Percentiles rank a stretch among this genome's conserved stretches.
These are phyloP conservation scores for Meyerozyma smithsonii DNA, from an alignment of 1,139 yeast genomes.

Conservation along the genomic window DNA sequence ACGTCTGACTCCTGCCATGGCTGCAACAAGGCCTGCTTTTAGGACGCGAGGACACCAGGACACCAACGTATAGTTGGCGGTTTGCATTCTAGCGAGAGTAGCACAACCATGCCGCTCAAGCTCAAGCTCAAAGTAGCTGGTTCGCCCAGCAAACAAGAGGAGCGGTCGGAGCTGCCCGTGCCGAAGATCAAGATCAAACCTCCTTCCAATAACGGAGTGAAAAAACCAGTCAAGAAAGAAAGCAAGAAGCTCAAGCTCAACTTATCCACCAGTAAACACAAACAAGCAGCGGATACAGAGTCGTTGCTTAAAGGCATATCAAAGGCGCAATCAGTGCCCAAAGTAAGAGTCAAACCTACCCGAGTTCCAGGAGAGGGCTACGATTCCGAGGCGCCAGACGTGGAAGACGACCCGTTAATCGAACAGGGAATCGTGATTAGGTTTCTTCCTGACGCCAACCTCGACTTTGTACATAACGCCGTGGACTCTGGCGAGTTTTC, in stretches of 20 bases:
- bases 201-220: constrained; percentile 8
- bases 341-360: constrained; percentile 76
- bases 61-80: background rate
- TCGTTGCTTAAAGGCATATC: background rate
- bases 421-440: constrained; percentile 84
- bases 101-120: constrained; percentile 17
- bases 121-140: constrained; percentile 20
- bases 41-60: background rate
- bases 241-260: constrained; percentile 20
- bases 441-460: constrained; percentile 71
- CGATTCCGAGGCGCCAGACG: constrained; percentile 94
- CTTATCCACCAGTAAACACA: constrained; percentile 10
- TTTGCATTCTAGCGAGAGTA: background rate
- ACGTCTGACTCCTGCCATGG: too few relatives aligned
- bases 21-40: background rate
- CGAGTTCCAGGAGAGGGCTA: constrained; percentile 92
- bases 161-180: constrained; percentile 5
- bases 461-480: constrained; percentile 74
- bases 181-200: constrained; percentile 20
- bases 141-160: constrained; percentile 3
- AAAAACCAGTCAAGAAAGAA: constrained; percentile 9
- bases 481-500: constrained; percentile 78
- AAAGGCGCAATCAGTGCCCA: constrained; percentile 39
- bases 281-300: background rate
- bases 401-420: constrained; percentile 89